Percentiles rank a stretch among this genome's conserved stretches.
Evolutionary conservation across 202 grass and related monocot species (phyloP).

Genomic region (Digitaria exilis): DNA sequence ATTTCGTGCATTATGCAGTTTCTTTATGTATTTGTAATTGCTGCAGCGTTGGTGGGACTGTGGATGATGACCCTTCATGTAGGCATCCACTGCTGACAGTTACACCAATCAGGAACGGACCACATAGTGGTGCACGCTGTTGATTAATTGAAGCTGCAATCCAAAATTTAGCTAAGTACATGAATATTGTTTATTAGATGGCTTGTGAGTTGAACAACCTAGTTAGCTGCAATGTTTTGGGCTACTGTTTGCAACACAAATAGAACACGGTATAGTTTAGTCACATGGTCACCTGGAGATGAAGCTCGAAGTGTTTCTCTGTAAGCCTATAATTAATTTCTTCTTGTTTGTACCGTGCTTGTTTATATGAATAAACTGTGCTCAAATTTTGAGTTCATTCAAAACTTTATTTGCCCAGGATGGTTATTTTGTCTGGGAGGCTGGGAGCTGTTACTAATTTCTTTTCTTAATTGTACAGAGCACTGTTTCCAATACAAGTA

Average conservation of each 20-base stretch:
- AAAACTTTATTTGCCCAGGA: not conserved
- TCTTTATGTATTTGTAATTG: not conserved
- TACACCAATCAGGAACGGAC: not conserved
- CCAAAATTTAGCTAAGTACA: not conserved
- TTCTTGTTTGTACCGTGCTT: not conserved
- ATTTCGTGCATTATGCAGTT: not conserved
- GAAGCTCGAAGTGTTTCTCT: not conserved
- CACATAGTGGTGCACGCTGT: not conserved
- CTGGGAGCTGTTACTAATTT: conserved; percentile 39
- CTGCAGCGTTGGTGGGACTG: not conserved
- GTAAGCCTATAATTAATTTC: not conserved
- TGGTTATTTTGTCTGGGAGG: not conserved
- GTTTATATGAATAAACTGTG: not conserved
- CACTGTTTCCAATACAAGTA: conserved; percentile 47
- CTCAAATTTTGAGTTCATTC: not conserved
- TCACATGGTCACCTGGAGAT: not conserved
- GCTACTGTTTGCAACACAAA: not conserved
- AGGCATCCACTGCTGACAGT: not conserved
- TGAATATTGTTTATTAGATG: not conserved
- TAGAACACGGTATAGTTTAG: not conserved
- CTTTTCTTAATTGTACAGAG: conserved; percentile 48
- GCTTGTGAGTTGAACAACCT: not conserved
- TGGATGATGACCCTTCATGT: not conserved
- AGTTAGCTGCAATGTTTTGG: not conserved
- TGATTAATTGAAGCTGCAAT: not conserved